A percentile compares a stretch with the other conserved stretches of the same genome.
Evolutionary conservation across 2,329 filamentous ascomycete species (phyloP).

Genomic region (Fusarium nodosum): DNA sequence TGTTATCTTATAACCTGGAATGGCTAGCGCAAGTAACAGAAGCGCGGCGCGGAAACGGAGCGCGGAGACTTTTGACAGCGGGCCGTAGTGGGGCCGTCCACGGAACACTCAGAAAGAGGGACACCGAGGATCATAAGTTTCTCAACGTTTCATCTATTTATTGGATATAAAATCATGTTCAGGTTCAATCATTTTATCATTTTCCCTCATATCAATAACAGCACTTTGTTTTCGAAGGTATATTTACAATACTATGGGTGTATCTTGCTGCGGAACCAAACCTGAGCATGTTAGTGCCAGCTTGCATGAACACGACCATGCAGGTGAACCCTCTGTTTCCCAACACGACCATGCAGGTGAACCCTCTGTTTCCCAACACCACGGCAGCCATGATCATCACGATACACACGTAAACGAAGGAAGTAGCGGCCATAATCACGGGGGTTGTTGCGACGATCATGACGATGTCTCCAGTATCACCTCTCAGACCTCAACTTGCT

Average conservation of each 20-base stretch:
- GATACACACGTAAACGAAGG: background rate
- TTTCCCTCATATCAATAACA: rapidly evolving
- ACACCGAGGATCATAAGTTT: no score
- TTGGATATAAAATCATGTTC: background rate
- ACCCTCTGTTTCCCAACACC: rapidly evolving
- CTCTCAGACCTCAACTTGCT: slow-evolving; percentile 5
- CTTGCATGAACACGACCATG: background rate
- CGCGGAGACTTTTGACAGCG: slow-evolving; percentile 13
- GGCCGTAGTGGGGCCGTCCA: slow-evolving; percentile 3
- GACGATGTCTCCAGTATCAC: background rate
- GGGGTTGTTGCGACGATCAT: slow-evolving; percentile 4
- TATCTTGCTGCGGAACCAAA: slow-evolving; percentile 14
- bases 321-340: rapidly evolving
- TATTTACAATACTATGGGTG: background rate
- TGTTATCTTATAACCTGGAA: background rate
- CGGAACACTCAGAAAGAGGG: slow-evolving; percentile 1
- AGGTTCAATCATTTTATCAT: rapidly evolving
- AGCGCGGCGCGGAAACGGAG: slow-evolving; percentile 21
- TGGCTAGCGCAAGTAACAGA: background rate
- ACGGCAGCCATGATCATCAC: rapidly evolving
- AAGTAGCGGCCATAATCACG: rapidly evolving
- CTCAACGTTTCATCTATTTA: background rate
- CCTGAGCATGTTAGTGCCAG: background rate
- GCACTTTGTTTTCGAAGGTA: rapidly evolving
- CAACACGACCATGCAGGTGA: rapidly evolving